These are phyloP conservation scores for Meyerozyma athensensis DNA, from an alignment of 1,139 yeast genomes.

Conservation along the genomic window DNA sequence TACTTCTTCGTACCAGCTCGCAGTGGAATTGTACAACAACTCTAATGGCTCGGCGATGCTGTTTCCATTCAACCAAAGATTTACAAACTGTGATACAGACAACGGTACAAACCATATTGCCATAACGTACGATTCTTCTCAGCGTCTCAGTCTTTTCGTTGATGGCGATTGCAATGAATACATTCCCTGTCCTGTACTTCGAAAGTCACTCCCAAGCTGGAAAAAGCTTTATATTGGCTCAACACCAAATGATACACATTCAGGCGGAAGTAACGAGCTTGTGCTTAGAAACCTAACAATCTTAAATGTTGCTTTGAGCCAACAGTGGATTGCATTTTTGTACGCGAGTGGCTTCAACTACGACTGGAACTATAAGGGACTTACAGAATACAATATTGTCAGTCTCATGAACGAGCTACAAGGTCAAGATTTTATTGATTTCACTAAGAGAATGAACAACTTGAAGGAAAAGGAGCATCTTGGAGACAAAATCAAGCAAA, in stretches of 20 bases:
- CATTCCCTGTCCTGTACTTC: constrained; percentile 38
- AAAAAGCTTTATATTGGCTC: constrained; percentile 37
- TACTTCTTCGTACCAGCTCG: constrained; percentile 21
- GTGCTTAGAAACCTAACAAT: constrained; percentile 30
- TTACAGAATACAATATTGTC: constrained; percentile 25
- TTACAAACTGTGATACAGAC: constrained; percentile 12
- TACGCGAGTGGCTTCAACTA: constrained; percentile 36
- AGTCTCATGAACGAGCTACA: constrained; percentile 29
- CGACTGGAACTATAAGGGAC: constrained; percentile 36
- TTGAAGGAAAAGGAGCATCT: constrained; percentile 11
- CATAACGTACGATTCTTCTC: constrained; percentile 34
- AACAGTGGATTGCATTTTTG: constrained; percentile 37
- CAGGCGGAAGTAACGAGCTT: constrained; percentile 21
- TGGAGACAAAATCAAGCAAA: not conserved
- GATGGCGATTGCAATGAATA: constrained; percentile 45
- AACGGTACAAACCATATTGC: constrained; percentile 32
- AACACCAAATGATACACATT: constrained; percentile 12
- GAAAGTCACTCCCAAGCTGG: constrained; percentile 28
- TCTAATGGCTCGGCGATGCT: constrained; percentile 25
- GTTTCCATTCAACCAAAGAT: constrained; percentile 32
- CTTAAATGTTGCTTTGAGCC: constrained; percentile 23
- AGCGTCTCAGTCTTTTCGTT: constrained; percentile 33
- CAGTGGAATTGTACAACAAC: constrained; percentile 26
- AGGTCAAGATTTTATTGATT: constrained; percentile 22
- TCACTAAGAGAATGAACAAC: constrained; percentile 22